Evolutionary conservation across 768 basidiomycete genomes (phyloP).

Genomic region (Mycena rebaudengoi): DNA sequence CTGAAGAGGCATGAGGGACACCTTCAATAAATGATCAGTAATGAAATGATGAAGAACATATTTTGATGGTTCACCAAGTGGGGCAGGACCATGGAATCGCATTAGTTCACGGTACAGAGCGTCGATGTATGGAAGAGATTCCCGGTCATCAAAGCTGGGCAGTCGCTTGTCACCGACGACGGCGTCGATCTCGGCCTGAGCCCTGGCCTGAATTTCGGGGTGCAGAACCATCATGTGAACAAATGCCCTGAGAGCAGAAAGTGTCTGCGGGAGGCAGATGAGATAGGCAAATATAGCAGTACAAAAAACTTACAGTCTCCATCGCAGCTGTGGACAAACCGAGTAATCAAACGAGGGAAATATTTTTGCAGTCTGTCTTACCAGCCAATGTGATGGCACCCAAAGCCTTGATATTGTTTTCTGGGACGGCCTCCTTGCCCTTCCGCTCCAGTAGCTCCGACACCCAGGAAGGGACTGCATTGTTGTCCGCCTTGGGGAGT

Average conservation of each 20-base stretch:
- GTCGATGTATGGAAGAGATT: constrained; percentile 22
- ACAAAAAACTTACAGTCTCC: constrained; percentile 19
- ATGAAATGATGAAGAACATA: no score
- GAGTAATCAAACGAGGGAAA: not conserved
- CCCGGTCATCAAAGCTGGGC: constrained; percentile 25
- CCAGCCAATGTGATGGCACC: constrained; percentile 26
- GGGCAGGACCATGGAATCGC: constrained; percentile 23
- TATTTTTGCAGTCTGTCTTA: not conserved
- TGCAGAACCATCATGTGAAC: constrained; percentile 42
- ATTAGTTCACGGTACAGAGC: constrained; percentile 22
- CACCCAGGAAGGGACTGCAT: constrained; percentile 28
- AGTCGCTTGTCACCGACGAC: constrained; percentile 27
- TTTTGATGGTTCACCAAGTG: constrained; percentile 12
- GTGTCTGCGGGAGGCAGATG: constrained; percentile 37
- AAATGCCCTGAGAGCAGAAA: constrained; percentile 40
- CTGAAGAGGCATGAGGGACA: constrained; percentile 20
- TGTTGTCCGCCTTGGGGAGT: constrained; percentile 10
- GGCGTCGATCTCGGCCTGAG: constrained; percentile 41
- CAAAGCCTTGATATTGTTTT: constrained; percentile 25
- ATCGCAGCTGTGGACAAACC: constrained; percentile 10
- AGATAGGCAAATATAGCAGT: not conserved
- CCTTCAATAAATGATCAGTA: constrained; percentile 9
- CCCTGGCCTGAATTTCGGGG: constrained; percentile 39
- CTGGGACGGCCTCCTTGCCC: constrained; percentile 15
- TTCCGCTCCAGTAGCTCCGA: constrained; percentile 26